phyloP scores from a whole-genome alignment of 164 flowering plant species.

The Nelumbo lutea region DNA sequence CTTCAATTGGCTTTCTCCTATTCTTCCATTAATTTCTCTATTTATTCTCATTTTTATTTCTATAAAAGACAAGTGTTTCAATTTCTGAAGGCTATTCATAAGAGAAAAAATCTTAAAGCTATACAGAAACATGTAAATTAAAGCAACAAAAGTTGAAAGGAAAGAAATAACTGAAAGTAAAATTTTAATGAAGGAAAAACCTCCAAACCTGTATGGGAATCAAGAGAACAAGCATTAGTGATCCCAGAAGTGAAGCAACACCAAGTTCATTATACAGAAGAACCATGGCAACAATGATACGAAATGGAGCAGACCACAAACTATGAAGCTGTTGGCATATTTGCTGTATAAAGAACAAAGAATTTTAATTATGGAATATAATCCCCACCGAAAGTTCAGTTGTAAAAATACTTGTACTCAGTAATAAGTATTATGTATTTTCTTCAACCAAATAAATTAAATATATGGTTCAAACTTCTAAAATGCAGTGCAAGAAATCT shows the following conservation, averaged over 20 bases:
- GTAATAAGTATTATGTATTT: neutral
- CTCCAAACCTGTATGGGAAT: slow-evolving; percentile 81
- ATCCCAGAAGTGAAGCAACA: slow-evolving; percentile 81
- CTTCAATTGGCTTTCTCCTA: no score
- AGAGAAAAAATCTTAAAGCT: neutral
- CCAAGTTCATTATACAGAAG: slow-evolving; percentile 81
- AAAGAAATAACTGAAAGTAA: neutral
- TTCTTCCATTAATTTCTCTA: no score
- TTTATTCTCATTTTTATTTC: no score
- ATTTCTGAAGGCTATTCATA: no score
- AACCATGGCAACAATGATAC: slow-evolving; percentile 66
- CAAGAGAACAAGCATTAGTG: slow-evolving; percentile 68
- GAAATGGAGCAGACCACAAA: slow-evolving; percentile 98
- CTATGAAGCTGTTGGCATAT: slow-evolving; percentile 85
- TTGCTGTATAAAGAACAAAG: slow-evolving; percentile 51
- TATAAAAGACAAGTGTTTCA: no score
- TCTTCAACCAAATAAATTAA: no score
- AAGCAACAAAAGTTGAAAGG: neutral
- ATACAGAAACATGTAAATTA: neutral
- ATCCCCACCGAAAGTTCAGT: neutral
- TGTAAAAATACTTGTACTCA: neutral
- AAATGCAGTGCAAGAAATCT: no score
- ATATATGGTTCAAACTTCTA: no score
- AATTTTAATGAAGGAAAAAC: neutral
- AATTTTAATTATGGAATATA: neutral